Evolutionary conservation across 2,329 filamentous ascomycete species (phyloP), one percentile per base, ranked within the genome.

Genomic region (Cercospora brassicicola): DNA sequence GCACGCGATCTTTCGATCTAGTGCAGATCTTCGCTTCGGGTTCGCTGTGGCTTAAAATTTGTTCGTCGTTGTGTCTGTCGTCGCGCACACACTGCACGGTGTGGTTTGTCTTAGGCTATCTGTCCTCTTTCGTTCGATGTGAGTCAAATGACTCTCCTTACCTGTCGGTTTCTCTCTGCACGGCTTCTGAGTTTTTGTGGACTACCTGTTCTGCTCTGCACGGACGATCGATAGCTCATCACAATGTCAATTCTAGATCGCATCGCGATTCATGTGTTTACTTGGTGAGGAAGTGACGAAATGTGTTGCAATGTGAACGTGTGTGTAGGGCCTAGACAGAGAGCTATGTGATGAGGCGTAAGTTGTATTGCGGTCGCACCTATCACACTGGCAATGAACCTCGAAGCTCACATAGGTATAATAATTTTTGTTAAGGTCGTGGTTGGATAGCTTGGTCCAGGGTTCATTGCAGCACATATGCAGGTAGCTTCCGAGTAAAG

Each of bases 401-500:
- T 57, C 9, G 13, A 31, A 31, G 53, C 53, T 31, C 28, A 57
- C 53, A 15, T 10, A 26, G 20, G 28, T 30, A 57, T 31, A 18
- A 57, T 57, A 30, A 11, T 51, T 51, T 11, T 51, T 57, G 53
- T 57, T 31, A 57, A 57, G 53, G 23, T 30, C 53, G 53, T 57
- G 53, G 53, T 57, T 57, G 53, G 53, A 15, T 57, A 18, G 30
- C n/a, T 57, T 30, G 53, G 23, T 57, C 26, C 53, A 57, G 53
- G 53, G 53, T 57, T 57, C 53, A 30, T 28, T 15, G 53, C 23
- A 57, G 15, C 2, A 23, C 42, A 23, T 23, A 51, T 51, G 28
- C 53, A 57, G 53, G 53, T 57, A 57, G 53, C 53, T 57, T 30
- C 26, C 53, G 53, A 57, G 53, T 57, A 57, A 31, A 57, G 53